Base-by-base conservation (phyloP, 2,329 filamentous ascomycete genomes). In the Aspergillus neotritici region DNA sequence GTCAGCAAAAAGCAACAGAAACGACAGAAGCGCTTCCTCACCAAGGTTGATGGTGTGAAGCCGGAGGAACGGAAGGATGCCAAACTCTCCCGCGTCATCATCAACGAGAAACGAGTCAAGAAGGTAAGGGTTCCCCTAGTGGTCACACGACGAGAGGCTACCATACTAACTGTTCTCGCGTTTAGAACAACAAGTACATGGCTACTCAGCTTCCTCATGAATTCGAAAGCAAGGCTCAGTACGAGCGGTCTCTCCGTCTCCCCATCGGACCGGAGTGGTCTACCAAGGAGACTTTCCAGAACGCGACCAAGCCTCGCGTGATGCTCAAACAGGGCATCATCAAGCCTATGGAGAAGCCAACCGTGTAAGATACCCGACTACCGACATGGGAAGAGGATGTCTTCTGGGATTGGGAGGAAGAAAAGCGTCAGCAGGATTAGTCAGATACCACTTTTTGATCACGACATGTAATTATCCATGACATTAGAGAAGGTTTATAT, bases 231-330 rank as follows among this genome's bases (percentile, higher is more conserved):
- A 78, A 77, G 54, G 78, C 86, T 60, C 89, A 96, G 73, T 97
- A 97, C 69, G 93, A 98, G 74, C 76, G 91, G 39, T 86, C 85
- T 51, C 72, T 97, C 46, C 77, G 91, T 34, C 70, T 96, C 53
- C 93, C 93, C 1, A 80, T 97, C 48, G 93, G 93, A 1, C 87
- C 86, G 12, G 91, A 98, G 68, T 98, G 91, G 90, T 82, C 83
- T 55, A 97, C 91, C n/a, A 96, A 95, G 78, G 82, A 88, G 72
- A 88, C 86, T 11, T 93, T 93, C 77, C 90, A 97, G 73, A 81
- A 85, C 56, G 80, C 80, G 48, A 94, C 86, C 47, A 94, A 91
- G 77, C 93, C 93, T 46, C 81, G 88, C 57, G 79, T 97, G 53
- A 74, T 97, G 65, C 73, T 95, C 65, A 96, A 94, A 74, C 87